phyloP scores from a whole-genome alignment of 164 flowering plant species.

The Dillenia suffruticosa region DNA sequence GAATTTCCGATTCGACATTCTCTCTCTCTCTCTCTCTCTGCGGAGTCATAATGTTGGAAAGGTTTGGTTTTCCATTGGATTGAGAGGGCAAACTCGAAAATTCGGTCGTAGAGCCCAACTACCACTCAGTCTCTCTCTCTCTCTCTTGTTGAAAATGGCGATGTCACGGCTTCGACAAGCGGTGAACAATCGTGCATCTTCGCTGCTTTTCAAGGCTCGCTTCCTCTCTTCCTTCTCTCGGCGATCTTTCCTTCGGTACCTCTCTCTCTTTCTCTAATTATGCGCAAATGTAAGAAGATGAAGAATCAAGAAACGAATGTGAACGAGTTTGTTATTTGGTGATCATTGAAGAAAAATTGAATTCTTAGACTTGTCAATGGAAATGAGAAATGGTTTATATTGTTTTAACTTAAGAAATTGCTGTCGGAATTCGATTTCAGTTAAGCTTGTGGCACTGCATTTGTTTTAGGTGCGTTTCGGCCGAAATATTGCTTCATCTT shows the following conservation, averaged over 20 bases:
- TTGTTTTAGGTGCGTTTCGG: too few species aligned
- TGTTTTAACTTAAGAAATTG: too few species aligned
- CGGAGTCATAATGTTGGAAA: background rate
- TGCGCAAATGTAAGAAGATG: constrained; percentile 1
- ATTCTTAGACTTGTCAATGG: background rate
- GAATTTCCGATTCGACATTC: background rate
- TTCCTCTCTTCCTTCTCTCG: constrained; percentile 22
- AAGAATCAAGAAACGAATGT: background rate
- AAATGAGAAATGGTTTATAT: background rate
- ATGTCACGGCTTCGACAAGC: constrained; percentile 52
- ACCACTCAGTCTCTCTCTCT: background rate
- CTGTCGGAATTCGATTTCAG: too few species aligned
- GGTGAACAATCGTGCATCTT: constrained; percentile 37
- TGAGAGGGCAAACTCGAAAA: too few species aligned
- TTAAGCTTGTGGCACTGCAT: too few species aligned
- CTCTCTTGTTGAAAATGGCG: constrained; percentile 37
- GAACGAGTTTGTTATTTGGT: too few species aligned
- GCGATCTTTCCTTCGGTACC: constrained; percentile 39
- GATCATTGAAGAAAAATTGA: background rate
- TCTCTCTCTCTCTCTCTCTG: constrained; percentile 2
- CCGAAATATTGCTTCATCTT: too few species aligned
- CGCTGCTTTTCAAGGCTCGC: constrained; percentile 41
- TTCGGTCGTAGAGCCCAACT: too few species aligned
- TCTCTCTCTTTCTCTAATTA: background rate
- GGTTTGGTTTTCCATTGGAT: too few species aligned